A percentile compares a stretch with the other conserved stretches of the same genome.
Evolutionary conservation across 805 yeast genomes (phyloP).

Genomic region (Priceomyces medius): DNA sequence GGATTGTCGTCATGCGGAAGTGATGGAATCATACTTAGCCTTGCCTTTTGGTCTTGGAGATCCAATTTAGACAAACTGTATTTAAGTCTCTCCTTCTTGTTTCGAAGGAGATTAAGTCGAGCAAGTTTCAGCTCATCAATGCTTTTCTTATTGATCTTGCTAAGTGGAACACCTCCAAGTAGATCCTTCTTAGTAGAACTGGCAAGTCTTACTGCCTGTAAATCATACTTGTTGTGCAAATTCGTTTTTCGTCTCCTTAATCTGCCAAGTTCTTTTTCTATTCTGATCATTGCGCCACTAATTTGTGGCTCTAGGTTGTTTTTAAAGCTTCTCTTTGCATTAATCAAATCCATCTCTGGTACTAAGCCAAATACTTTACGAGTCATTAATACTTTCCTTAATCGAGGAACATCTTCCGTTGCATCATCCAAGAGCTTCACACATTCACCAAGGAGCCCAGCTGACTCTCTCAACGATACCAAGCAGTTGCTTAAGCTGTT

Average conservation of each 20-base stretch:
- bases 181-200: conserved; percentile 12
- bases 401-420: conserved; percentile 39
- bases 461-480: conserved; percentile 32
- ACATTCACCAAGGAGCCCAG: conserved; percentile 31
- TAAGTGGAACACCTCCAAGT: conserved; percentile 8
- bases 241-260: conserved; percentile 31
- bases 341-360: conserved; percentile 46
- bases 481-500: conserved; percentile 12
- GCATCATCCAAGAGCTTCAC: conserved; percentile 31
- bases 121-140: conserved; percentile 37
- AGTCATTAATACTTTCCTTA: conserved; percentile 42
- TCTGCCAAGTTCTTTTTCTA: conserved; percentile 32
- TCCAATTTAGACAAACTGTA: conserved; percentile 30
- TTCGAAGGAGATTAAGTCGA: conserved; percentile 36
- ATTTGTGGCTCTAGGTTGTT: conserved; percentile 45
- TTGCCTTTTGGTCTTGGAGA: conserved; percentile 18
- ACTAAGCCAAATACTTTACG: conserved; percentile 50
- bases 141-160: conserved; percentile 16
- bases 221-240: conserved; percentile 36
- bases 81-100: conserved; percentile 46
- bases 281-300: conserved; percentile 23
- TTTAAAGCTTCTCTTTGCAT: conserved; percentile 37
- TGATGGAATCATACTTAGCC: conserved; percentile 14
- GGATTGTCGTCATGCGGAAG: conserved; percentile 9
- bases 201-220: conserved; percentile 40